Percentiles rank a stretch among this genome's conserved stretches.
Conservation (phyloP, 306 rosid genomes). For the Vigna angularis region DNA sequence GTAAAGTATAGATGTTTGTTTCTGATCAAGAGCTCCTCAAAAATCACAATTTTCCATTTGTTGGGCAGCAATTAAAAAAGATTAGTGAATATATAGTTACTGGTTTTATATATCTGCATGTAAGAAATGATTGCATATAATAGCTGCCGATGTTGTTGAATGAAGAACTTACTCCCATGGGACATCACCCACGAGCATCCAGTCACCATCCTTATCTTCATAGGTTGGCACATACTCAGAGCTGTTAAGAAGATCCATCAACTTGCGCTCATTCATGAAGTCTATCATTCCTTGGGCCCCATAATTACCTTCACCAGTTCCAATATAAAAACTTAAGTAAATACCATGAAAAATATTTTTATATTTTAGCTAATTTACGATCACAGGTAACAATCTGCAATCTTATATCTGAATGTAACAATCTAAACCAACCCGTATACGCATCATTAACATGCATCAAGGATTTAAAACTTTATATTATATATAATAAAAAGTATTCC, state of each 20-base stretch:
- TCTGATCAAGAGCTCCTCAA: not conserved
- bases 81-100: not conserved
- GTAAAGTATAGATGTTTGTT: too few species aligned
- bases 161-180: slow-evolving; percentile 92
- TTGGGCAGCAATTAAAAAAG: not conserved
- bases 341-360: not conserved
- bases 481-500: not conserved
- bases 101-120: not conserved
- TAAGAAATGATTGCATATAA: not conserved
- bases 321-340: slow-evolving; percentile 21
- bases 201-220: slow-evolving; percentile 99
- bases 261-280: slow-evolving; percentile 98
- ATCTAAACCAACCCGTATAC: slow-evolving; percentile 26
- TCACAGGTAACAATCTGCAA: slow-evolving; percentile 13
- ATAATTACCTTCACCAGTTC: slow-evolving; percentile 68
- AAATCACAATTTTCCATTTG: not conserved
- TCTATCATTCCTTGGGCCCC: slow-evolving; percentile 99
- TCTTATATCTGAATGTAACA: slow-evolving; percentile 39
- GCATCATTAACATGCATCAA: slow-evolving; percentile 16
- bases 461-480: slow-evolving; percentile 35
- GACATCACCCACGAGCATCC: slow-evolving; percentile 99
- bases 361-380: not conserved
- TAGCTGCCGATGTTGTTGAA: slow-evolving; percentile 23
- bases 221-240: slow-evolving; percentile 98
- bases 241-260: slow-evolving; percentile 99